phyloP scores from a whole-genome alignment of 2,329 filamentous ascomycete genomes.

The Monilinia fructicola region DNA sequence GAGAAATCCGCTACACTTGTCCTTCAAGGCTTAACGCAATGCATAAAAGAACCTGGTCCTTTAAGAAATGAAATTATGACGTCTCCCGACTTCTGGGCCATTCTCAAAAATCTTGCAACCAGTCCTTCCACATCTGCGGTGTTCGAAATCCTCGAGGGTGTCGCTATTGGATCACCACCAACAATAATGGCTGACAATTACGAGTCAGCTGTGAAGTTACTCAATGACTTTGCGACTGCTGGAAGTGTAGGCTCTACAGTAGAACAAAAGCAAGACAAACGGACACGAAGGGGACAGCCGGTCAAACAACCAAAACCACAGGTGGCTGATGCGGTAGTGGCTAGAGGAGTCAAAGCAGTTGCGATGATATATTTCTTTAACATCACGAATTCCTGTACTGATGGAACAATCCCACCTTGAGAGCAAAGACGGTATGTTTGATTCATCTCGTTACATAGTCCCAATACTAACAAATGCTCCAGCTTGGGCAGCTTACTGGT shows the following conservation, averaged over 20 bases:
- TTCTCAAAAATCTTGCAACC: slow-evolving; percentile 72
- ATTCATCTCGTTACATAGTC: background rate
- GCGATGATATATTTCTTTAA: slow-evolving; percentile 77
- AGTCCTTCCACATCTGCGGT: slow-evolving; percentile 71
- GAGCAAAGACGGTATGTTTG: slow-evolving; percentile 57
- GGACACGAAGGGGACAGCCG: slow-evolving; percentile 44
- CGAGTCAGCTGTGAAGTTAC: slow-evolving; percentile 76
- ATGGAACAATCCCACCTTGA: slow-evolving; percentile 95
- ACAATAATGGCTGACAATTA: slow-evolving; percentile 96
- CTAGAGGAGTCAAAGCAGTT: slow-evolving; percentile 77
- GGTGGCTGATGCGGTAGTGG: slow-evolving; percentile 68
- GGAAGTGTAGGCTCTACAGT: slow-evolving; percentile 69
- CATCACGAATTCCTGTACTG: slow-evolving; percentile 75
- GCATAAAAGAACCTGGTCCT: slow-evolving; percentile 73
- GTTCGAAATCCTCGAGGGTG: slow-evolving; percentile 81
- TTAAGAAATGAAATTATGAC: slow-evolving; percentile 91
- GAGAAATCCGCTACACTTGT: slow-evolving; percentile 74
- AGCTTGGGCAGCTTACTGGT: slow-evolving; percentile 97
- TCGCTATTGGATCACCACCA: slow-evolving; percentile 68
- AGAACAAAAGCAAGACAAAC: slow-evolving; percentile 66
- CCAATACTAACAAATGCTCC: slow-evolving; percentile 1
- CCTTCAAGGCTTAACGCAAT: slow-evolving; percentile 74
- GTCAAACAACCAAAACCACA: slow-evolving; percentile 46
- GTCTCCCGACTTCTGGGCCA: slow-evolving; percentile 95
- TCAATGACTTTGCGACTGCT: slow-evolving; percentile 87